Base-by-base conservation (phyloP, 2,329 filamentous ascomycete genomes). In the Didymella lethalis region DNA sequence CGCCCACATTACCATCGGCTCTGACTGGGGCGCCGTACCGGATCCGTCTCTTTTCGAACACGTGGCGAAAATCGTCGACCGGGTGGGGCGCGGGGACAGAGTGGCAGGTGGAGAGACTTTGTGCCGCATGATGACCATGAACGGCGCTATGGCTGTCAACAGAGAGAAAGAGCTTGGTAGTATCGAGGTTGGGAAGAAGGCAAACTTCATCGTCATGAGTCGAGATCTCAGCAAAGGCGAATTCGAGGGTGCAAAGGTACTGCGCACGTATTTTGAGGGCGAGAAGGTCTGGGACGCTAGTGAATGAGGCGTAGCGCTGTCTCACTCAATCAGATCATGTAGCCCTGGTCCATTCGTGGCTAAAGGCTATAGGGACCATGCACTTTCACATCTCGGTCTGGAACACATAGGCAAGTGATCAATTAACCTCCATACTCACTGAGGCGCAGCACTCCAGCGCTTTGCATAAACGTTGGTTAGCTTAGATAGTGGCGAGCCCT, bases 1-100 rank as follows among this genome's bases (percentile, higher is more conserved):
- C 28, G 68, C 65, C 7, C 67, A 70, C 38, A 57, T 76, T n/a
- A 76, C 72, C 2, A 71, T 77, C 20, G 74, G 74, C 4, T 72
- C 66, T 1, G 67, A 70, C 26, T 71, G 64, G 64, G 64, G 63
- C 18, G 56, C 63, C 14, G 54, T 59, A 2, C 53, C 61, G 16
- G 63, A 66, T 18, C 64, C 68, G 7, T 64, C 56, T 3, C 49
- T 71, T 18, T 64, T 64, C 44, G 46, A 48, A 18, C 18, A 61
- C 20, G 38, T 66, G 48, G 57, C 54, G 20, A 49, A 51, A 1
- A 63, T 66, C 23, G 63, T 67, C 11, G 57, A 64, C 5, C 48
- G 40, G 1, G 56, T 65, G 6, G 64, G 66, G 3, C 25, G 18
- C 12, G 62, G 61, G 12, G 54, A 57, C 7, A 64, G 58, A 20